Conservation (phyloP, 345 rosid genomes). For the Salix caprea region DNA sequence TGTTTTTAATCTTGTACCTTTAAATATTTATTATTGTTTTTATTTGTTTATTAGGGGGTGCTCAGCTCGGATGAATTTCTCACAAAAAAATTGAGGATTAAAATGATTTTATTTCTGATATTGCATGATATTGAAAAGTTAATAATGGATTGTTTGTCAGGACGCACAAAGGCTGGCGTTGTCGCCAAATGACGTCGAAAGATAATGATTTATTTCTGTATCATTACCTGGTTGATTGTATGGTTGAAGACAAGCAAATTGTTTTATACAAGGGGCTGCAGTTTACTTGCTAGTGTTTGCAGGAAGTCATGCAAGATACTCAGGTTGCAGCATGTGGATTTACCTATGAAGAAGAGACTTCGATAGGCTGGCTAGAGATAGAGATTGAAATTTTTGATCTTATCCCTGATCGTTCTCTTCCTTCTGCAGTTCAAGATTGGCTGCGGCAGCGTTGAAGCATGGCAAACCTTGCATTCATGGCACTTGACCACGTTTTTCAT, state of each 20-base stretch:
- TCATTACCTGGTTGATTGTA: too few relatives aligned
- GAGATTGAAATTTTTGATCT: slow-evolving; percentile 16
- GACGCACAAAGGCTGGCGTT: neutral
- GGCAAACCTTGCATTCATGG: too few relatives aligned
- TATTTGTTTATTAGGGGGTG: too few relatives aligned
- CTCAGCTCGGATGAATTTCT: neutral
- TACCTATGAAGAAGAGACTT: slow-evolving; percentile 63
- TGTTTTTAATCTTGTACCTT: neutral
- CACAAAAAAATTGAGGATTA: too few relatives aligned
- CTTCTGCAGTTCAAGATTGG: slow-evolving; percentile 75
- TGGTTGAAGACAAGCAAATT: too few relatives aligned
- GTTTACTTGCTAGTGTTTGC: slow-evolving; percentile 10
- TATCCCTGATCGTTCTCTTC: slow-evolving; percentile 48
- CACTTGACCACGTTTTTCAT: too few relatives aligned
- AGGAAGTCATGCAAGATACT: slow-evolving; percentile 82
- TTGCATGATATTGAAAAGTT: neutral
- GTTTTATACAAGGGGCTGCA: neutral
- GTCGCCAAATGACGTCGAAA: neutral
- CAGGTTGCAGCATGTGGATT: slow-evolving; percentile 78
- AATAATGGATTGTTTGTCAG: neutral
- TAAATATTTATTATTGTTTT: neutral
- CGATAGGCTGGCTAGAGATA: slow-evolving; percentile 60
- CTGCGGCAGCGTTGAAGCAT: slow-evolving; percentile 28
- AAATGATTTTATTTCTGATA: too few relatives aligned
- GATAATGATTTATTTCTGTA: neutral